Base-by-base conservation (phyloP, 148 eudicot genomes). In the Talinum fruticosum region DNA sequence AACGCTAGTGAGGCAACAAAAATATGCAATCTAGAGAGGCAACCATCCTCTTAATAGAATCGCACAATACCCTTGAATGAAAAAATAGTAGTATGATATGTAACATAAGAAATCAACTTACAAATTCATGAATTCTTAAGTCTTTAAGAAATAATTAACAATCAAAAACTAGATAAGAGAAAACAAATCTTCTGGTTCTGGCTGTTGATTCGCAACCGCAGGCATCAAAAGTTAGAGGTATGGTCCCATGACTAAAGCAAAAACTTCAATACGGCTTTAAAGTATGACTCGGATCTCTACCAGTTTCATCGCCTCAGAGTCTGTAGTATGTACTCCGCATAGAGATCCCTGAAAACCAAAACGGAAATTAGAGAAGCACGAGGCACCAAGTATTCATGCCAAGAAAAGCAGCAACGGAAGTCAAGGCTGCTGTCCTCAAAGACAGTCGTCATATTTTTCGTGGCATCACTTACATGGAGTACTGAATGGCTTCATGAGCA, bases 261-360 rank as follows among this genome's bases (percentile, higher is more conserved):
- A 59, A 59, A 15, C 73, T 47, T 49, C 73, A 47, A 66, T 44
- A 53, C 57, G 23, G 34, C 28, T 57, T 45, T 14, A 29, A 24
- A 10, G 19, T 33, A 14, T 28, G 41, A 37, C 47, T 67, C 12
- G 28, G 35, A 66, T 10, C 8, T 28, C 26, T 5, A 23, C 5
- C 47, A 32, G n/a, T 8, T 18, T 78, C 34, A 90, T 82, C 85
- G 80, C 85, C 89, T 88, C 86, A 90, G 67, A 21, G 88, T 79
- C 73, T 86, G 88, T 71, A 90, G 66, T 21, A 86, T 85, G 85
- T 89, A 89, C 79, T 90, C 93, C 13, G 87, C 90, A 72, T 89
- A 89, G 21, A 89, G 90, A 54, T 89, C 92, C 87, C 92, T 89
- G 85, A 77, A 82, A 23, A 47, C 13, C 33, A 8, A 37, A 33